Base-by-base conservation (phyloP, 2,329 filamentous ascomycete genomes). In the Arthrobotrys sinensis region DNA sequence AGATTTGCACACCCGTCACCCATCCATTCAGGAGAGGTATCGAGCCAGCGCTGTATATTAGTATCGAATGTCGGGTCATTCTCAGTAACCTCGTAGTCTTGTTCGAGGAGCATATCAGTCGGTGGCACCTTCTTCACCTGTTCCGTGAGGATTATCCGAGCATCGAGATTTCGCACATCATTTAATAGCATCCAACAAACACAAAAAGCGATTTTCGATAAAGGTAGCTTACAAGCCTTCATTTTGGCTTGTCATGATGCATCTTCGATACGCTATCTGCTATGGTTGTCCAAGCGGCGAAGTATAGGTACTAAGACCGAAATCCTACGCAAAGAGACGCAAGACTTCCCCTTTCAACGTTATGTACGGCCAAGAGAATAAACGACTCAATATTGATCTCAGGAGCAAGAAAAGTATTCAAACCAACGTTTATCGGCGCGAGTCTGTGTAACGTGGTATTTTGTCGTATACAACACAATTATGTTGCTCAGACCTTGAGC, bases 1-100 rank as follows among this genome's bases (percentile, higher is more conserved):
- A 70, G 16, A 34, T 63, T 48, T 16, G 36, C 19, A n/a, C 67
- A 70, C 6, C 67, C 67, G 43, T 70, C 67, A 16, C 43, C 16
- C 55, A 52, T 70, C 67, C 67, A 70, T 43, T 63, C 53, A 16
- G 28, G 32, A 3, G 55, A 63, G 5, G 32, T 63, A 43, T 70
- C 67, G 2, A 14, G 11, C 52, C 52, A 40, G 3, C 34, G n/a
- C n/a, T 57, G 38, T 69, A 69, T 36, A 38, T n/a, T 43, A 11
- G 8, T 32, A 34, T 50, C 14, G 14, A 48, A 10, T 16, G 52
- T 38, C 3, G 2, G 19, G 32, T 57, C 52, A 38, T 57, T 19
- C 32, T 19, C 52, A 2, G 52, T 38, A 14, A 57, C 32, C 11
- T 11, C n/a, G 14, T 57, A 57, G 19, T 57, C 52, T 11, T 21